These are phyloP conservation scores for Penicillium ucsense DNA, from an alignment of 495 filamentous ascomycete species.

Conservation along the genomic window DNA sequence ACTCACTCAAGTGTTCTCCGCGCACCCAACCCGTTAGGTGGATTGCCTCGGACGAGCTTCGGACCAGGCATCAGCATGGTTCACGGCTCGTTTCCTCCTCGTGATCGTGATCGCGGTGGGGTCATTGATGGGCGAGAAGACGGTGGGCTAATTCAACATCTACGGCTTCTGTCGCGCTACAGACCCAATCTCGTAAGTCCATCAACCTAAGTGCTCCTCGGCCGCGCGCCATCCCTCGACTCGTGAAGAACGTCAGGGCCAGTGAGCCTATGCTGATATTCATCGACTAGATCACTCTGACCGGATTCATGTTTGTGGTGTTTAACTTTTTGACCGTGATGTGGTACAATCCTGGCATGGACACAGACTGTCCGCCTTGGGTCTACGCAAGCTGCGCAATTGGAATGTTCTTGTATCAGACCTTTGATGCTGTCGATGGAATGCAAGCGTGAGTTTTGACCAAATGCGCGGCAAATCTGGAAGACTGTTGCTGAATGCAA, in stretches of 20 bases:
- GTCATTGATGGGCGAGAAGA: background rate
- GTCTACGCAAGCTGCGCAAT: slow-evolving; percentile 87
- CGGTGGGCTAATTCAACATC: slow-evolving; percentile 11
- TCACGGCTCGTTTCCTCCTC: too few species aligned
- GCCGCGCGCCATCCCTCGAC: background rate
- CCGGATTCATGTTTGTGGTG: slow-evolving; percentile 85
- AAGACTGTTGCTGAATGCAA: slow-evolving; percentile 12
- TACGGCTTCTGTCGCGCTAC: slow-evolving; percentile 8
- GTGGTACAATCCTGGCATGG: slow-evolving; percentile 92
- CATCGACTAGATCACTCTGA: slow-evolving; percentile 62
- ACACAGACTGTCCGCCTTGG: slow-evolving; percentile 88
- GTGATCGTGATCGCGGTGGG: background rate
- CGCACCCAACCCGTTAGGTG: background rate
- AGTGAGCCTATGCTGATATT: background rate
- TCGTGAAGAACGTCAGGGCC: too few species aligned
- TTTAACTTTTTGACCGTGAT: slow-evolving; percentile 86
- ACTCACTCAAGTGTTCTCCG: background rate
- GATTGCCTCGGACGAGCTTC: background rate
- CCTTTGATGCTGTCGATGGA: slow-evolving; percentile 95
- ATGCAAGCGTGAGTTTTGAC: slow-evolving; percentile 64
- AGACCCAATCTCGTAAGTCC: slow-evolving; percentile 54
- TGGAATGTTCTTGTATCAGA: slow-evolving; percentile 93
- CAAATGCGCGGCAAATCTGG: background rate
- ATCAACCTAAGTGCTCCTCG: slow-evolving; percentile 2
- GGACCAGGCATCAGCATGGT: background rate